Conservation (phyloP, 148 eudicot species). For the Fagopyrum homotropicum region DNA sequence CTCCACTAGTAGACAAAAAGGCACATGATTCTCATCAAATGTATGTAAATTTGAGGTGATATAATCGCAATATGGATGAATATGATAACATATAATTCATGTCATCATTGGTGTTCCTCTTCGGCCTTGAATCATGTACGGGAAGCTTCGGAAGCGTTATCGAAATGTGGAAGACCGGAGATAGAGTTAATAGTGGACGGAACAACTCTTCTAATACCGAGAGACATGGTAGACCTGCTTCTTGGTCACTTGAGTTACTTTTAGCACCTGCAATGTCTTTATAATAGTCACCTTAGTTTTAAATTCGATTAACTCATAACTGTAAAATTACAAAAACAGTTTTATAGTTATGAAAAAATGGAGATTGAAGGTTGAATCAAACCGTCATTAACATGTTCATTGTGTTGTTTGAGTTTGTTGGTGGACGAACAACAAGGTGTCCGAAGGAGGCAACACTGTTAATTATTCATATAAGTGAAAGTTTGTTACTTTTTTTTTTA, state of each 20-base stretch:
- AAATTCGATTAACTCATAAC: too few species aligned
- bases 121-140: constrained; percentile 39
- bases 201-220: constrained; percentile 80
- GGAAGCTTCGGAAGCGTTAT: constrained; percentile 77
- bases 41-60: too few species aligned
- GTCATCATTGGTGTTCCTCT: background rate
- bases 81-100: too few species aligned
- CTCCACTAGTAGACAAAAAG: too few species aligned
- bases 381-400: background rate
- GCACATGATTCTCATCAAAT: too few species aligned
- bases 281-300: too few species aligned
- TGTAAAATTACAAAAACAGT: too few species aligned
- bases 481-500: too few species aligned
- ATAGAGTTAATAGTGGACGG: constrained; percentile 72
- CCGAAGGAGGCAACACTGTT: too few species aligned
- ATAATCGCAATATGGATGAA: too few species aligned
- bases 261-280: constrained; percentile 15
- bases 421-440: background rate
- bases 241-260: constrained; percentile 58
- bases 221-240: constrained; percentile 70
- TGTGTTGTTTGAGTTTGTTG: background rate
- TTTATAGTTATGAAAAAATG: background rate
- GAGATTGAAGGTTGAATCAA: background rate
- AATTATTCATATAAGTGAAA: too few species aligned
- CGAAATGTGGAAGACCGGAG: constrained; percentile 75